Base-by-base conservation (phyloP, 306 rosid genomes). In the Notholithocarpus densiflorus region DNA sequence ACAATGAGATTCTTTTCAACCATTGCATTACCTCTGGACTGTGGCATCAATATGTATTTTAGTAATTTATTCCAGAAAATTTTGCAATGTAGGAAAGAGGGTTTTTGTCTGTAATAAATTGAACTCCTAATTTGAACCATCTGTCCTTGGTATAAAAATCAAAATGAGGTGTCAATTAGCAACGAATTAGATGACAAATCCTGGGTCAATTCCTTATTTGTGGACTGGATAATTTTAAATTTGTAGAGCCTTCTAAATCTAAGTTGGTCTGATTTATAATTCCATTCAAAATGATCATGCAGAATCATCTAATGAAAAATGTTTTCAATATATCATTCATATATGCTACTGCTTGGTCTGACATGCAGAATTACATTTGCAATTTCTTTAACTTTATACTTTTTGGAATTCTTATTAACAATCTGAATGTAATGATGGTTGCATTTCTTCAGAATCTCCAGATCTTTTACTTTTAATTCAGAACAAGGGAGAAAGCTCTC, bases 401-500 rank as follows among this genome's bases (percentile, higher is more conserved):
- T 31, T 14, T 65, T 65, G 48, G 20, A 65, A 18, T 75, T 40
- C 59, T 4, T 43, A 54, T 79, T 59, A 6, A 15, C 29, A 21
- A 32, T 43, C 26, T 71, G 52, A 61, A 56, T 17, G 12, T 53
- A 54, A 11, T 31, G 29, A 18, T 19, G 56, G 68, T 73, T 68
- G 37, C 10, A 65, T 13, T 66, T 61, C 73, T 81, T 75, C 91
- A 85, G 86, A 88, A 5, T 80, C 89, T 75, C 89, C 87, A 13
- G 76, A 78, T 52, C 86, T 88, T 31, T 83, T 82, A 14, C 86
- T 88, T 80, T 82, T 88, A 70, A 81, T 88, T 77, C 89, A 80
- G 86, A 88, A 88, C 84, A 83, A 85, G 79, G 87, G 82, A 56
- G 76, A 82, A 62, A 72, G 69, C 51, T 64, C 84, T 69, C 81